Evolutionary conservation across 2,329 filamentous ascomycete species (phyloP).

Genomic region (Neoscytalidium dimidiatum): DNA sequence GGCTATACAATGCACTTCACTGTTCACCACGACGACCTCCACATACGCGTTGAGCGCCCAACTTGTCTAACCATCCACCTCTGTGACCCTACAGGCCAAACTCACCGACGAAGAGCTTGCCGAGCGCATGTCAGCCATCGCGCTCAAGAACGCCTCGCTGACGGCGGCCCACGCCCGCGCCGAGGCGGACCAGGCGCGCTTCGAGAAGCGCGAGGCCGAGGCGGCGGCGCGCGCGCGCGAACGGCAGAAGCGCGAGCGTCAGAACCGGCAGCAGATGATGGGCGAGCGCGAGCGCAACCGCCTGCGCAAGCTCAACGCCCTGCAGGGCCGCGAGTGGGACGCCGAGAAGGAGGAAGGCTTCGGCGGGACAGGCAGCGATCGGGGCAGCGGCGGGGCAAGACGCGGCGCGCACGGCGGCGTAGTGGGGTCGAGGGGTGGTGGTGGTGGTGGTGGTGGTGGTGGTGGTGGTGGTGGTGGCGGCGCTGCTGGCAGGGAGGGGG

Average conservation of each 20-base stretch:
- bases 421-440: constrained; percentile 34
- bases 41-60: not conserved
- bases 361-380: constrained; percentile 42
- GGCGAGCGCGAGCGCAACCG: constrained; percentile 63
- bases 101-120: constrained; percentile 66
- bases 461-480: not conserved
- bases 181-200: constrained; percentile 68
- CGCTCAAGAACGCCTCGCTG: constrained; percentile 61
- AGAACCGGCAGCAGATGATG: constrained; percentile 61
- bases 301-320: constrained; percentile 59
- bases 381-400: constrained; percentile 44
- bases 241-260: constrained; percentile 47
- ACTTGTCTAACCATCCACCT: constrained; percentile 9
- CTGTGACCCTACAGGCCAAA: constrained; percentile 49
- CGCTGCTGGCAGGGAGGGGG: not conserved
- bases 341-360: constrained; percentile 62
- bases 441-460: constrained; percentile 33
- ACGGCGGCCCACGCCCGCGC: constrained; percentile 63
- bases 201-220: constrained; percentile 63
- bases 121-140: constrained; percentile 62
- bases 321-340: constrained; percentile 64
- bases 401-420: constrained; percentile 57
- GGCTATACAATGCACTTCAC: not conserved
- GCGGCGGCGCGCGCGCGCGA: constrained; percentile 52
- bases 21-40: constrained; percentile 4